Conservation (phyloP, 1,284 basidiomycete genomes). For the Testicularia cyperi region DNA sequence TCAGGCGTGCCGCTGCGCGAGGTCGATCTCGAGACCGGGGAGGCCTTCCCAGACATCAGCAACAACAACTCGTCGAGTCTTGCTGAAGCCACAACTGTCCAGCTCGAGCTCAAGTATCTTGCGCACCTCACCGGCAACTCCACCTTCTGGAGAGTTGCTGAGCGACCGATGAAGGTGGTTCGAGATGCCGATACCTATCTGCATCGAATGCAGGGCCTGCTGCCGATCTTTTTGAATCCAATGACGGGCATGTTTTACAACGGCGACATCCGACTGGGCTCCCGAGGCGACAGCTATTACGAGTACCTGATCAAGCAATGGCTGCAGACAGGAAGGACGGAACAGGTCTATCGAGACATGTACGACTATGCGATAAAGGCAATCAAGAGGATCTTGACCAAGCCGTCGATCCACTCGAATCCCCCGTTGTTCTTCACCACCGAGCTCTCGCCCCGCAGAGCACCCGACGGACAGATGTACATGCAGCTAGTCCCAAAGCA, state of each 20-base stretch:
- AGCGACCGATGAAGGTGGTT: slow-evolving; percentile 62
- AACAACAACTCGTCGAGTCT: slow-evolving; percentile 73
- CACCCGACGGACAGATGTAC: slow-evolving; percentile 1
- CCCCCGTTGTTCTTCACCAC: slow-evolving; percentile 73
- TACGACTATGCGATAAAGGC: slow-evolving; percentile 81
- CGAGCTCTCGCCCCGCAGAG: slow-evolving; percentile 66
- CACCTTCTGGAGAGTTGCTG: slow-evolving; percentile 78
- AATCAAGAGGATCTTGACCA: slow-evolving; percentile 75
- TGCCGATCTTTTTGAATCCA: slow-evolving; percentile 76
- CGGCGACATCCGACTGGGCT: slow-evolving; percentile 82
- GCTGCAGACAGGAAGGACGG: slow-evolving; percentile 67
- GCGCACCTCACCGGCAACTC: slow-evolving; percentile 74
- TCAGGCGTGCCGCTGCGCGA: slow-evolving; percentile 78
- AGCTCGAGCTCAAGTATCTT: slow-evolving; percentile 74
- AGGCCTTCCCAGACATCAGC: slow-evolving; percentile 70
- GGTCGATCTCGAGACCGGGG: slow-evolving; percentile 71
- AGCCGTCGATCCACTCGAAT: slow-evolving; percentile 55
- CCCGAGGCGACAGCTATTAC: slow-evolving; percentile 90
- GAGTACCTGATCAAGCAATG: slow-evolving; percentile 74
- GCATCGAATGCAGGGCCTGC: slow-evolving; percentile 69
- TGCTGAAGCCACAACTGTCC: slow-evolving; percentile 63
- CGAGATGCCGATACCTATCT: slow-evolving; percentile 7
- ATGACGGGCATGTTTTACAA: slow-evolving; percentile 71
- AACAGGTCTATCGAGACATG: slow-evolving; percentile 81
- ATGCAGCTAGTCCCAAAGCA: slow-evolving; percentile 73